Base-by-base conservation (phyloP, 2,329 filamentous ascomycete genomes). In the Trichoderma pleuroti region DNA sequence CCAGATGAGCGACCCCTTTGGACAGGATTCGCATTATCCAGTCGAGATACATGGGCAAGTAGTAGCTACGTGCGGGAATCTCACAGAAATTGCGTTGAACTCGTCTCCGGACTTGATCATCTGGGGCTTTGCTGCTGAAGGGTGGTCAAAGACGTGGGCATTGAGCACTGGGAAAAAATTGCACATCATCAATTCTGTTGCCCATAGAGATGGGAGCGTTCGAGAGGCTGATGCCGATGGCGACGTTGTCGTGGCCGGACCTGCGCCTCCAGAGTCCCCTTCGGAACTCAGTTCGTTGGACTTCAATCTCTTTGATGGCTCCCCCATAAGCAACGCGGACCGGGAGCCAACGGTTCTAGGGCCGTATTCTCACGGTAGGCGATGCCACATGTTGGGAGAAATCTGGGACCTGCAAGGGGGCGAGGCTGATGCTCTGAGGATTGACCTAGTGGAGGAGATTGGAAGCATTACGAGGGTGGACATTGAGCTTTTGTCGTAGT, bases 391-490 rank as follows among this genome's bases (percentile, higher is more conserved):
- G 18, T 57, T 62, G n/a, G 63, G 59, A 30, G 61, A 70, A 49
- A 63, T 68, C n/a, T 54, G 63, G 69, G 26, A 72, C 59, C 60
- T 71, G 66, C 64, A 68, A 39, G 69, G 73, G 26, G 63, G 72
- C 49, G 73, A 73, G 72, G 76, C 73, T 46, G 74, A 75, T 32
- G 76, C 72, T 16, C 70, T 77, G 32, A 76, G 73, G 46, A 72
- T 77, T 65, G 78, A 79, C 71, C 70, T 81, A 52, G 77, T 81
- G 16, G 80, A 81, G 71, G 78, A 81, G 64, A 66, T 80, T 26
- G 77, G 74, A n/a, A 80, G 79, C 12, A 77, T 82, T 68, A 76
- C 78, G 34, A 78, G 80, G 72, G 76, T 84, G 61, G 79, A 82
- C 70, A 74, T 83, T 73, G 80, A 82, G 74, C 77, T 83, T 16